Evolutionary conservation across 768 basidiomycete genomes (phyloP).

Genomic region (Mycena leptocephala): DNA sequence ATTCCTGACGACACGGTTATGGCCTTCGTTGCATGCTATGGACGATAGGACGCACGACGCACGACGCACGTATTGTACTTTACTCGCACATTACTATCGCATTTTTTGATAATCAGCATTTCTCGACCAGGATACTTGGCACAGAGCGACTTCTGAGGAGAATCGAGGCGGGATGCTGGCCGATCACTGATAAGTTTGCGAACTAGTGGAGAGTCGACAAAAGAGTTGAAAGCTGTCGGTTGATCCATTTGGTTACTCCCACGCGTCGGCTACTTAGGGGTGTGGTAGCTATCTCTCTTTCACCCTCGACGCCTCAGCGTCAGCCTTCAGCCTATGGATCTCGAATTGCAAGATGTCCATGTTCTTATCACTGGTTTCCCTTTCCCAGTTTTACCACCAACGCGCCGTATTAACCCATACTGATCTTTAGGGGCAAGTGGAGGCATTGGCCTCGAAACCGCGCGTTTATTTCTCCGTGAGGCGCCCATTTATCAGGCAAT

Average conservation of each 20-base stretch:
- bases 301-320: too few relatives aligned
- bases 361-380: conserved; percentile 76
- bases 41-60: background rate
- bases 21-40: background rate
- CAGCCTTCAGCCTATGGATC: conserved; percentile 61
- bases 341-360: conserved; percentile 73
- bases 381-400: background rate
- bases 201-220: too few relatives aligned
- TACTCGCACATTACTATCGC: background rate
- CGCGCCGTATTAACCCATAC: background rate
- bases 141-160: too few relatives aligned
- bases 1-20: background rate
- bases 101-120: background rate
- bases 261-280: background rate
- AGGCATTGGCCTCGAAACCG: conserved; percentile 80
- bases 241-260: too few relatives aligned
- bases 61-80: background rate
- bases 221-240: too few relatives aligned
- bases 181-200: too few relatives aligned
- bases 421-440: conserved; percentile 75
- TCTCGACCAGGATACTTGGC: too few relatives aligned
- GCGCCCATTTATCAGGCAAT: background rate
- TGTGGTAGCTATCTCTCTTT: too few relatives aligned
- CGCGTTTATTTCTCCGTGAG: conserved; percentile 70
- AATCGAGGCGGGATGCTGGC: too few relatives aligned